A percentile compares a stretch with the other conserved stretches of the same genome.
These are phyloP conservation scores for Ogataea pilisensis DNA, from an alignment of 805 yeast species.

Conservation along the genomic window DNA sequence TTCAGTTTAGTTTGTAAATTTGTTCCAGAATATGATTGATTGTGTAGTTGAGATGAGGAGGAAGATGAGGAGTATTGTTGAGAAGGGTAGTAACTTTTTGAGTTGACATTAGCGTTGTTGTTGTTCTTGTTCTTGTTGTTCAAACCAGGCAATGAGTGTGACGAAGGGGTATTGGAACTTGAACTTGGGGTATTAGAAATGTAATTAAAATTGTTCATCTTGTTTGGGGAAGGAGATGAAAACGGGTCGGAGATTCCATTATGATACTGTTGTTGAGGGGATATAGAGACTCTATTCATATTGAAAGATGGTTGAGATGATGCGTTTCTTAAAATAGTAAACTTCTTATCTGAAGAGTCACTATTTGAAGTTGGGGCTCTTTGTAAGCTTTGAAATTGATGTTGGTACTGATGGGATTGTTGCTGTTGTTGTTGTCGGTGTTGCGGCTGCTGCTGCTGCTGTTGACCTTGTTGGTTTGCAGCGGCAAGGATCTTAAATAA, in stretches of 20 bases:
- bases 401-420: too few species aligned
- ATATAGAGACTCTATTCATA: not conserved
- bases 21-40: not conserved
- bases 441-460: conserved; percentile 2
- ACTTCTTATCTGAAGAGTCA: not conserved
- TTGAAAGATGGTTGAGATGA: not conserved
- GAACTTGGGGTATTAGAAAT: conserved; percentile 20
- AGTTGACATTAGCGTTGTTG: conserved; percentile 3
- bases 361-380: conserved; percentile 2
- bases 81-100: not conserved
- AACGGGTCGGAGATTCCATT: not conserved
- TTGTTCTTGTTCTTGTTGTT: not conserved
- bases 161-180: conserved; percentile 15
- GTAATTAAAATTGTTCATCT: conserved; percentile 14
- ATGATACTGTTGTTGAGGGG: not conserved
- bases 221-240: conserved; percentile 11
- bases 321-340: not conserved
- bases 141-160: conserved; percentile 3
- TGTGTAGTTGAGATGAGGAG: not conserved
- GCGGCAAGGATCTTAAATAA: conserved; percentile 18
- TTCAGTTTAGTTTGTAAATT: conserved; percentile 1
- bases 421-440: conserved; percentile 3
- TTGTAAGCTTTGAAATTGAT: not conserved
- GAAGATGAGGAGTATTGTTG: not conserved
- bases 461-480: conserved; percentile 12